phyloP scores from a whole-genome alignment of 805 yeast genomes.

The Saccharomycopsis sp. region DNA sequence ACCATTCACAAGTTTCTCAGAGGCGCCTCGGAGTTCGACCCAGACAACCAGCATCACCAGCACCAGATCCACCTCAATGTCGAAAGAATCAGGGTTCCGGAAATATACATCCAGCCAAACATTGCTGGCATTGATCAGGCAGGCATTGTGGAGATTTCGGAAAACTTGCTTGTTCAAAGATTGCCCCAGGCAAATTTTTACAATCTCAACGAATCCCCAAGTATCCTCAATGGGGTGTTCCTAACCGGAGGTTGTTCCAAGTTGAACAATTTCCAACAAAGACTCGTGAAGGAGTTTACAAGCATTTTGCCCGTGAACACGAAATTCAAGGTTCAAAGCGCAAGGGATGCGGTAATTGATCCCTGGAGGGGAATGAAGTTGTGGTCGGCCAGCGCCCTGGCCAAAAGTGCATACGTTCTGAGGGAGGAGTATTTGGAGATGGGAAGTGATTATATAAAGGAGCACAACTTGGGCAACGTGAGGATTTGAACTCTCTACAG shows the following conservation, averaged over 20 bases:
- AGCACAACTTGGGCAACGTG: constrained; percentile 68
- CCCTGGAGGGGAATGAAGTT: constrained; percentile 93
- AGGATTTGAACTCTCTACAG: too few relatives aligned
- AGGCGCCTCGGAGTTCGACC: constrained; percentile 82
- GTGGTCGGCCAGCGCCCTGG: constrained; percentile 50
- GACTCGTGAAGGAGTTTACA: constrained; percentile 64
- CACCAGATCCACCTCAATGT: constrained; percentile 87
- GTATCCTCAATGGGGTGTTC: constrained; percentile 50
- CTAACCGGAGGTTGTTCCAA: constrained; percentile 79
- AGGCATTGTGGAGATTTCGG: constrained; percentile 73
- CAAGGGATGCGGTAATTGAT: constrained; percentile 63
- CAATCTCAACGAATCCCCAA: constrained; percentile 32
- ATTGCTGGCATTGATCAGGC: constrained; percentile 96
- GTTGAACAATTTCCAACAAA: constrained; percentile 53
- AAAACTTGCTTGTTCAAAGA: constrained; percentile 54
- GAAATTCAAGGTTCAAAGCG: constrained; percentile 49
- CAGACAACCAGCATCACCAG: constrained; percentile 73
- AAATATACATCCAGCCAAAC: constrained; percentile 82
- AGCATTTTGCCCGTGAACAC: constrained; percentile 62
- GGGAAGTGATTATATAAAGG: constrained; percentile 85
- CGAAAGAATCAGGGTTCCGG: constrained; percentile 89
- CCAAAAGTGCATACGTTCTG: constrained; percentile 44
- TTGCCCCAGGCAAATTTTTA: constrained; percentile 46
- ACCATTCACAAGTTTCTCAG: constrained; percentile 74
- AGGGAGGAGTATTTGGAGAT: constrained; percentile 73